Conservation (phyloP, 306 rosid genomes). For the Fragaria vesca region DNA sequence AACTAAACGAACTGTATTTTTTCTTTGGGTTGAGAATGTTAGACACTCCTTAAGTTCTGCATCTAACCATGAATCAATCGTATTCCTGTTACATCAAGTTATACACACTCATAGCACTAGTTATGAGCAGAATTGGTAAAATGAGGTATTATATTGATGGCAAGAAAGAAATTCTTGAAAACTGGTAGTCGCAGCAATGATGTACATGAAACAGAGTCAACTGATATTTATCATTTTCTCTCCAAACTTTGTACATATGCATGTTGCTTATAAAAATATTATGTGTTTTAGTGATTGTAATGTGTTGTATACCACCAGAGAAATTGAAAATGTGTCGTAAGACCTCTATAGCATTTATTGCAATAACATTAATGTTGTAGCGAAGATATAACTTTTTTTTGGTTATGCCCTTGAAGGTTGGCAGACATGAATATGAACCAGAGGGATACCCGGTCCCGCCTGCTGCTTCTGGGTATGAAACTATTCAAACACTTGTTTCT, state of each 20-base stretch:
- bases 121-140: neutral
- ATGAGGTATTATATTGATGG: neutral
- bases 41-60: neutral
- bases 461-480: conserved; percentile 26
- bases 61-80: neutral
- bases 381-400: neutral
- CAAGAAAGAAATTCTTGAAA: neutral
- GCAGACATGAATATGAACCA: conserved; percentile 26
- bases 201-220: neutral
- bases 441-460: conserved; percentile 11
- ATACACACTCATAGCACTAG: neutral
- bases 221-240: neutral
- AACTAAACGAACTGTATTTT: neutral
- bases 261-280: neutral
- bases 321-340: neutral
- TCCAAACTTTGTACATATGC: neutral
- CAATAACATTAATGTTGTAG: neutral
- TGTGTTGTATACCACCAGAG: neutral
- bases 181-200: neutral
- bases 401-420: conserved; percentile 25
- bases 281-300: neutral
- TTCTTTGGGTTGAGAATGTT: neutral
- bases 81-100: neutral
- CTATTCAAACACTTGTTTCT: neutral
- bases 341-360: neutral